These are phyloP conservation scores for Acer campestre DNA, from an alignment of 345 rosid genomes.

Conservation along the genomic window DNA sequence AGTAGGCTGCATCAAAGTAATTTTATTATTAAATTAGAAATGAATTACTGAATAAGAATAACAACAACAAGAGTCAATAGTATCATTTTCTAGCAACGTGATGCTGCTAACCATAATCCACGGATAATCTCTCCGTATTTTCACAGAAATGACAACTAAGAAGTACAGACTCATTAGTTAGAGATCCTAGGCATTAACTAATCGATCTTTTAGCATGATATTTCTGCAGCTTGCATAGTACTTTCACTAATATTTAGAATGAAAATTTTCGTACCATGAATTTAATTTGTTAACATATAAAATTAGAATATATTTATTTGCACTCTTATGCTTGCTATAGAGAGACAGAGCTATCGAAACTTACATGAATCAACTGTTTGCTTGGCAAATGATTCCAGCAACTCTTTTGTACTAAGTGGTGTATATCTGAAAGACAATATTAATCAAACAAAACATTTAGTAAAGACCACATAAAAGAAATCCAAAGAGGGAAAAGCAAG, in stretches of 20 bases:
- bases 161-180: background rate
- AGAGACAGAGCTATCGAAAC: slow-evolving; percentile 27
- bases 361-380: slow-evolving; percentile 82
- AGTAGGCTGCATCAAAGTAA: background rate
- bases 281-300: background rate
- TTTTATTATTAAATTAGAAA: background rate
- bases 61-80: background rate
- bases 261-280: background rate
- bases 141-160: background rate
- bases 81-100: background rate
- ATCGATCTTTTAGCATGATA: background rate
- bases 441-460: slow-evolving; percentile 10
- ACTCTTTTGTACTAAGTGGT: slow-evolving; percentile 73
- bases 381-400: slow-evolving; percentile 74
- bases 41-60: background rate
- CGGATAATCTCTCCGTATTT: background rate
- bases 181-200: background rate
- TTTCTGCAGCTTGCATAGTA: background rate
- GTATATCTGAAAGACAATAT: slow-evolving; percentile 59
- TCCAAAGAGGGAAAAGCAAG: background rate
- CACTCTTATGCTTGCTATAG: background rate
- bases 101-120: background rate
- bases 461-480: slow-evolving; percentile 3
- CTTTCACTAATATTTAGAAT: background rate
- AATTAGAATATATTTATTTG: background rate